Evolutionary conservation across 805 yeast species (phyloP), one percentile per base, ranked within the genome.

Genomic region (Myxozyma sirexii): DNA sequence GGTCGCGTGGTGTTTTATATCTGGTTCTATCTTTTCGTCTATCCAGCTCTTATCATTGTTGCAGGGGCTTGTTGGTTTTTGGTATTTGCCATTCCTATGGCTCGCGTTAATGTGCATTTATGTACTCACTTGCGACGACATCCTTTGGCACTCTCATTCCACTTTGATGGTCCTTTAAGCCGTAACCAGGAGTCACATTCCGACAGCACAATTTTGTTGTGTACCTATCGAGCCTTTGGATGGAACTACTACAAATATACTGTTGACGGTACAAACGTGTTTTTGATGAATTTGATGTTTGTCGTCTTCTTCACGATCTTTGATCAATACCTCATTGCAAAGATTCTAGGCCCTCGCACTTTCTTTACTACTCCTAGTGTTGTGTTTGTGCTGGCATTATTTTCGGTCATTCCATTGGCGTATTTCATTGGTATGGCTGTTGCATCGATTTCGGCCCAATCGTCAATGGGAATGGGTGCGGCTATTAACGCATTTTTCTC

Each of bases 391-490:
- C 75, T 90, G 17, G 88, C 97, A 72, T 75, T 94, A 59, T 79
- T 88, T 50, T 88, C 97, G 1, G 90, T 94, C 59, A 82, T 94
- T 38, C 99, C 99, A 5, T 78, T 94, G 66, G 98, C 99, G 0
- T 93, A 94, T 71, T 94, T 91, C 75, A 92, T 94, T 68, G 99
- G 99, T 2, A 98, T 93, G 74, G 98, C 98, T 4, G 99, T 94
- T n/a, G 99, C 99, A 0, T 92, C 98, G 1, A 94, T 94, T 60
- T 88, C 97, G 5, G 98, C 99, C 0, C 99, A 94, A 76, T 90
- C 97, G 0, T 92, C 97, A 0, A 94, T 94, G 99, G 97, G 98
- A 29, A 85, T 94, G 60, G 98, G 98, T 77, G 99, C 99, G 0
- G 97, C 92, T 0, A 91, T 94, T 68, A 94, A 94, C 73, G 99